Evolutionary conservation across 2,329 filamentous ascomycete species (phyloP).

Genomic region (Botrytis aclada): DNA sequence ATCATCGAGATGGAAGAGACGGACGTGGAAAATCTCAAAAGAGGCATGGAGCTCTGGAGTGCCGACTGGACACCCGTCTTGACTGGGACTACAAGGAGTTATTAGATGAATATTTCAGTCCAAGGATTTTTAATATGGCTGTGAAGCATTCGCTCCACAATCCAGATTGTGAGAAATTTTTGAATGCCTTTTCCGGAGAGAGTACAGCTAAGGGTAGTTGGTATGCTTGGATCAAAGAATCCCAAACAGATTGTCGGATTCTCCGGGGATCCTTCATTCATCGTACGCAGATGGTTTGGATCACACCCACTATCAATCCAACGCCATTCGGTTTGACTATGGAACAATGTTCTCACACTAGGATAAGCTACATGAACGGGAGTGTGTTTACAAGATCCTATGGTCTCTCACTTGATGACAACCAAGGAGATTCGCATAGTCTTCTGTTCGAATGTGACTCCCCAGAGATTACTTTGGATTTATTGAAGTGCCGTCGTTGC

Average conservation of each 20-base stretch:
- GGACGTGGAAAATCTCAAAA: not conserved
- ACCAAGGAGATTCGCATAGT: not conserved
- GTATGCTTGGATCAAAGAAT: not conserved
- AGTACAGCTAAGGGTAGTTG: not conserved
- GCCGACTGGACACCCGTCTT: not conserved
- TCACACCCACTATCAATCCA: not conserved
- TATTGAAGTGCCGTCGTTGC: not conserved
- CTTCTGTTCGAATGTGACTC: not conserved
- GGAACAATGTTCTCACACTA: not conserved
- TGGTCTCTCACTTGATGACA: not conserved
- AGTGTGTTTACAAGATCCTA: not conserved
- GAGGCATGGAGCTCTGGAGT: not conserved
- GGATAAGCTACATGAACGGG: not conserved
- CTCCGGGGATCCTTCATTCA: not conserved
- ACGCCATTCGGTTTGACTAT: not conserved
- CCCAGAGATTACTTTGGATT: not conserved
- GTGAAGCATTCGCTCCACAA: not conserved
- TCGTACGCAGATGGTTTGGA: not conserved
- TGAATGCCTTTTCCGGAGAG: not conserved
- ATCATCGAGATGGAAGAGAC: not conserved
- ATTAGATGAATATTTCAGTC: not conserved
- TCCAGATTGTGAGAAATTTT: not conserved
- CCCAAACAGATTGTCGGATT: not conserved
- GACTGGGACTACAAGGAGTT: no score
- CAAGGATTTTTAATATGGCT: not conserved